Base-by-base conservation (phyloP, 208 protist genomes). In the Novymonas esmeraldas region DNA sequence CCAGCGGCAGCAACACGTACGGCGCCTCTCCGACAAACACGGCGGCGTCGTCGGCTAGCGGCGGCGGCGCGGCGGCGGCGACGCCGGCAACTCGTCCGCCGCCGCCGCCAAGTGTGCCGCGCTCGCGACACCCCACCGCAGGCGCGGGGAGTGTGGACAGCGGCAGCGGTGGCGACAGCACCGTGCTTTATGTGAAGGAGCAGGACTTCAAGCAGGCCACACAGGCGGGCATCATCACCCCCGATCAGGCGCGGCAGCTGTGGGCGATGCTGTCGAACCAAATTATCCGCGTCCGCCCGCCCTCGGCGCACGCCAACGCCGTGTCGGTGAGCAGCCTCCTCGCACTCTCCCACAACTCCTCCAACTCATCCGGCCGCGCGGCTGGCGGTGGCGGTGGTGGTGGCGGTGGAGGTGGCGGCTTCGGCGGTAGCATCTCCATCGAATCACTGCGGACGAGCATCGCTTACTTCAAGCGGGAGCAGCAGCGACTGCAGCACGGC, bases 261-360 rank as follows among this genome's bases (percentile, higher is more conserved):
- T 95, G 89, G 89, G 89, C 86, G 14, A 95, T 95, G 86, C 70
- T 93, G 11, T 92, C 84, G 28, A 87, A 91, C 50, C 82, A 93
- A 54, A 78, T 89, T 39, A 85, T 95, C 22, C 85, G 81, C 24
- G 76, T 90, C 20, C 84, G 73, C 16, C 71, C 71, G 10, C 56
- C 70, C 18, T 58, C 65, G 3, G 52, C 33, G 38, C 64, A 70
- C 57, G 58, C 62, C 28, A 61, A 71, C 59, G 54, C 70, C 31
- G 59, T 73, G 10, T 57, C 76, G 3, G 68, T 87, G 33, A 78
- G 75, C 52, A 78, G 69, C 29, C 60, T 90, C 14, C 63, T 86
- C 46, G 81, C 84, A 57, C 67, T 88, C 52, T 64, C 71, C 29
- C 38, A 33, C 36, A 59, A 54, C 58, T 73, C 64, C 48, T 67